Evolutionary conservation across 768 basidiomycete genomes (phyloP), one percentile per base, ranked within the genome.

Genomic region (Exidia glandulosa): DNA sequence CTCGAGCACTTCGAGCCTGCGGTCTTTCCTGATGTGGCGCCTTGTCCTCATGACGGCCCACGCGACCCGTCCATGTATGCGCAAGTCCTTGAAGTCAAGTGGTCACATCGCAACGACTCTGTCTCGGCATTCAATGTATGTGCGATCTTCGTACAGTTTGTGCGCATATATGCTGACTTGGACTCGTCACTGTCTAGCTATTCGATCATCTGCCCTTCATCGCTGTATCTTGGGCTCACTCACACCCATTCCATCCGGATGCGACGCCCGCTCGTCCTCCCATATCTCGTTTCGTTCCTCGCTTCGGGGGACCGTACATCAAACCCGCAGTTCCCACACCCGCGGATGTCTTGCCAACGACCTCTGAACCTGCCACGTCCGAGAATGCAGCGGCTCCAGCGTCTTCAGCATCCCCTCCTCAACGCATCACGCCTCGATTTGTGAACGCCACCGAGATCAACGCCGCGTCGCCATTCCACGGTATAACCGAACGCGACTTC

Each of bases 191-290:
- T 29, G 33, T 25, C 3, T 59, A 91, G 89, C 86, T 3, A 76
- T 91, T 63, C 81, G 85, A 60, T 76, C 79, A 60, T 75, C 90
- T 19, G 84, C 88, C 47, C 84, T 88, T 68, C 69, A 12, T 91
- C 12, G 83, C 80, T 1, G 84, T 88, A 6, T 87, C 87, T 27
- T 90, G 89, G 88, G 86, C 88, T 19, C 88, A 90, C 69, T 84
- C 85, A 60, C 79, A 77, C 31, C 52, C 62, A 59, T 57, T 59
- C 56, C 57, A 50, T 58, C 57, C 58, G 60, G 62, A 56, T 31
- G 19, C 59, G 47, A 54, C 57, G 36, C 33, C 58, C 19, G 58
- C 41, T 6, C 31, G 30, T 19, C 31, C 37, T 45, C 37, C 37
- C 19, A 41, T 25, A 27, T 10, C 58, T 16, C 41, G 58, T 7